phyloP scores from a whole-genome alignment of 1,284 basidiomycete genomes.

The Ganoderma boninense region DNA sequence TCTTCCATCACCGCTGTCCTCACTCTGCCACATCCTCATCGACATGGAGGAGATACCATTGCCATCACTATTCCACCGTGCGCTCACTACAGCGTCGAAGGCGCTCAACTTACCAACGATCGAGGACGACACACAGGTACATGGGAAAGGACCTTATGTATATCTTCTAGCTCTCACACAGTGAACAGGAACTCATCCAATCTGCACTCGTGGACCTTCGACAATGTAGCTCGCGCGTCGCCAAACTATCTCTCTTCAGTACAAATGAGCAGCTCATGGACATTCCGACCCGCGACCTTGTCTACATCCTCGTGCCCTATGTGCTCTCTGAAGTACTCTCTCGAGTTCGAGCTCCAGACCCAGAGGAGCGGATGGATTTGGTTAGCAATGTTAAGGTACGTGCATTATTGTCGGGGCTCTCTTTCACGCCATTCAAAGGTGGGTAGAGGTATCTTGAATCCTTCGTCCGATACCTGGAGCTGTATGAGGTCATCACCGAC shows the following conservation, averaged over 20 bases:
- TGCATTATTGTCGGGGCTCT: no score
- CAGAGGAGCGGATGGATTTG: slow-evolving; percentile 59
- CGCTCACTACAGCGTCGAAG: slow-evolving; percentile 52
- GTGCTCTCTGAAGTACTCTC: slow-evolving; percentile 78
- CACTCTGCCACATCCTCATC: background rate
- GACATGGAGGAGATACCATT: slow-evolving; percentile 46
- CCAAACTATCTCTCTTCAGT: slow-evolving; percentile 80
- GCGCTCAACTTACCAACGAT: slow-evolving; percentile 56
- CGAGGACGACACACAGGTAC: slow-evolving; percentile 60
- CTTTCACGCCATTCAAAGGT: slow-evolving; percentile 2
- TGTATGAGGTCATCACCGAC: slow-evolving; percentile 75
- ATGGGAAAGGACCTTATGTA: background rate
- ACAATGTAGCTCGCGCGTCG: slow-evolving; percentile 57
- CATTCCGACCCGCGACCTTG: slow-evolving; percentile 81
- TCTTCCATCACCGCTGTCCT: background rate
- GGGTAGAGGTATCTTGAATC: slow-evolving; percentile 62
- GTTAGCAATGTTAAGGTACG: slow-evolving; percentile 29
- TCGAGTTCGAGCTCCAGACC: slow-evolving; percentile 66
- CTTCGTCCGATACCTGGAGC: slow-evolving; percentile 68
- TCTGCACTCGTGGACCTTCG: slow-evolving; percentile 62
- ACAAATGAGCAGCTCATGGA: slow-evolving; percentile 89
- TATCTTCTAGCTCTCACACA: slow-evolving; percentile 4
- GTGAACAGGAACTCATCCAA: slow-evolving; percentile 62
- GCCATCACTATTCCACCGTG: slow-evolving; percentile 52
- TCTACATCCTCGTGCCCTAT: slow-evolving; percentile 84